These are phyloP conservation scores for Hortaea sp. DNA, from an alignment of 2,329 filamentous ascomycete genomes.

Conservation along the genomic window DNA sequence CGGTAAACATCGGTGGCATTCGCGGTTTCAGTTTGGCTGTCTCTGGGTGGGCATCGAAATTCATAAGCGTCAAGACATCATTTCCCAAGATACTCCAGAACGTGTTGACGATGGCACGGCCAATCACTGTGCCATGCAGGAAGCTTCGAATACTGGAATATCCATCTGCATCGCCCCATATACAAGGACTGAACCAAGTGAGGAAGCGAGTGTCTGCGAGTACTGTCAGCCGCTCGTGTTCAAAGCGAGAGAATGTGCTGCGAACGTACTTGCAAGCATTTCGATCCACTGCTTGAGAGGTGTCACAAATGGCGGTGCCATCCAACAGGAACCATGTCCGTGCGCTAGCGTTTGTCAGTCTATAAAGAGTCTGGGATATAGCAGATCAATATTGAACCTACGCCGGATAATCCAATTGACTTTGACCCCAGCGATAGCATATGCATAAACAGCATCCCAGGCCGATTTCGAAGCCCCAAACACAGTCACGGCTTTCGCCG, in stretches of 20 bases:
- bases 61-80: conserved; percentile 42
- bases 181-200: conserved; percentile 65
- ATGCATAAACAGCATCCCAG: too few species aligned
- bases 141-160: conserved; percentile 47
- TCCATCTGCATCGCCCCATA: conserved; percentile 57
- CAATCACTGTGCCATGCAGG: conserved; percentile 48
- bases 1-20: conserved; percentile 42
- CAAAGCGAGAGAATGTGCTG: conserved; percentile 37
- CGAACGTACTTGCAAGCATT: conserved; percentile 5
- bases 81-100: conserved; percentile 49
- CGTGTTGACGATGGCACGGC: conserved; percentile 43
- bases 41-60: conserved; percentile 34
- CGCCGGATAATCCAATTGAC: too few species aligned
- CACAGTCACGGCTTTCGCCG: too few species aligned
- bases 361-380: too few species aligned
- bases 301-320: too few species aligned
- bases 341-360: too few species aligned
- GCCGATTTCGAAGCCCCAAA: too few species aligned
- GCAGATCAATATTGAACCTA: too few species aligned
- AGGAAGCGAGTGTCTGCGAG: conserved; percentile 57
- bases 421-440: too few species aligned
- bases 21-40: conserved; percentile 34
- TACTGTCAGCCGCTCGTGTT: conserved; percentile 52
- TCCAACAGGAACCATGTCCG: too few species aligned
- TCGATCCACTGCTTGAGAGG: too few species aligned